Evolutionary conservation across 257 asterid genomes (phyloP), one percentile per base, ranked within the genome.

Genomic region (Solanum appendiculatum): DNA sequence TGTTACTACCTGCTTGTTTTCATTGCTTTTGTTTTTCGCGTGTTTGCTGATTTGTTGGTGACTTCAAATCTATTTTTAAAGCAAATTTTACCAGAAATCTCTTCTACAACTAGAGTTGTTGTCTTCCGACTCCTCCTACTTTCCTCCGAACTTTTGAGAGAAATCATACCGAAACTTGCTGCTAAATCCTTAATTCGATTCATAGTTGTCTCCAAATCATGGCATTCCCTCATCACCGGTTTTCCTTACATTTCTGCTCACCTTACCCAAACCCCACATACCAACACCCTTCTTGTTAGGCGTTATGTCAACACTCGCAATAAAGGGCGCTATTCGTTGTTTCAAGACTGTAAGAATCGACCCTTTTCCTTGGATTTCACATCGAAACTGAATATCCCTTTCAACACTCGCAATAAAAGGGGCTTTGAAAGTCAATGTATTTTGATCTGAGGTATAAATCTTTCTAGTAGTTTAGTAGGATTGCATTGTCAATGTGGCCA

Each of bases 401-500:
- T n/a, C n/a, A n/a, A n/a, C n/a, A n/a, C n/a, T n/a, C n/a, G n/a
- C n/a, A n/a, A n/a, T n/a, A n/a, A n/a, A n/a, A n/a, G n/a, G n/a
- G n/a, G 99, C 99, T 88, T 66, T 97, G 82, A 95, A 97, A 89
- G 91, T 95, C 48, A 93, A n/a, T 94, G 97, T 97, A 97, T 91
- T 95, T 97, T 85, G 99, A 98, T 88, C 94, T 90, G 89, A 97
- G 99, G 99, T 97, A 92, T 84, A 23, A 34, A 20, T 36, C 83
- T 31, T 27, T 20, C 83, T 51, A 84, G 84, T 75, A 54, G 42
- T 58, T 42, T 82, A 86, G 46, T 78, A 44, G 21, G 46, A 74
- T 92, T 81, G 48, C 18, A 68, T 46, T 75, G 58, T 87, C 66
- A 6, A 69, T 25, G 60, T 74, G 37, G 51, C 66, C 21, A 46